Base-by-base conservation (phyloP, 495 filamentous ascomycete species). In the Articulospora tetracladia region DNA sequence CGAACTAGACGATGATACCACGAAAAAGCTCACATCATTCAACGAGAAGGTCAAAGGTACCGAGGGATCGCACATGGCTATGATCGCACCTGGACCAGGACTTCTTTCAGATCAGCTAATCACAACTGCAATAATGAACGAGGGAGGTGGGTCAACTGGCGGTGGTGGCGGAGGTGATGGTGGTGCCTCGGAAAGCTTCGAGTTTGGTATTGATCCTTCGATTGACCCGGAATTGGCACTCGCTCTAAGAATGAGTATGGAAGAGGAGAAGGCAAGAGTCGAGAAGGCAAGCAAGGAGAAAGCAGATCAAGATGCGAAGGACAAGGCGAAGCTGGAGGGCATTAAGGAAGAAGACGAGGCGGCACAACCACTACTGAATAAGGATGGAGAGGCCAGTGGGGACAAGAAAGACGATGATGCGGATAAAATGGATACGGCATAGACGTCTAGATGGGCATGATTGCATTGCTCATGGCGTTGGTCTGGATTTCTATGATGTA, bases 241-340 rank as follows among this genome's bases (percentile, higher is more conserved):
- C 57, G 94, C 95, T n/a, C 78, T 98, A 70, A 84, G 94, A 60
- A 93, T 99, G 90, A 96, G 91, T 70, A 89, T 95, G 83, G 95
- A 99, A 72, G 95, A 98, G 69, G 94, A 96, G 80, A 95, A 94
- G 80, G 91, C 90, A 60, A 78, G 94, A 68, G 85, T 94, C 73
- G 93, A 96, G 68, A 89, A 88, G 76, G 83, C 86, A 65, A 89
- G 88, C 70, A 84, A 84, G 62, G 90, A 91, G 34, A 81, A 86
- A 58, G 88, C 90, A 28, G 76, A 80, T 15, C 80, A 83, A 30
- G 76, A 81, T 17, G 39, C 39, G 11, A 44, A 44, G 17, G 81
- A 84, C 62, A 89, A 92, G 72, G 79, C 79, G 47, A 87, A 84
- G 74, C 56, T 69, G 39, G 75, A 97, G 61, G 93, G 92, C 70